phyloP scores from a whole-genome alignment of 495 filamentous ascomycete species.

The Hypoxylon fuscum region DNA sequence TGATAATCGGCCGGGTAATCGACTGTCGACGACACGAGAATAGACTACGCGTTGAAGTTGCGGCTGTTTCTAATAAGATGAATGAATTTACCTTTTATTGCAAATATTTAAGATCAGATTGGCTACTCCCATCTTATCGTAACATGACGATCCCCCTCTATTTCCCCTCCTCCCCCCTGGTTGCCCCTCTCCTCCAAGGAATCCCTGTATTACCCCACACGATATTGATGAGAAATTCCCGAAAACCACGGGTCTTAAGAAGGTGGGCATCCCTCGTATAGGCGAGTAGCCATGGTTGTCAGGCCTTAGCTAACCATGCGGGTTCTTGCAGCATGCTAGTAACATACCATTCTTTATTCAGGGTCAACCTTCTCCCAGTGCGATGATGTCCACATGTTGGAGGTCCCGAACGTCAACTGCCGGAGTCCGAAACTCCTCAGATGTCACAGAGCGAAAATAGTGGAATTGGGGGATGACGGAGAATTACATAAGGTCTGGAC shows the following conservation, averaged over 20 bases:
- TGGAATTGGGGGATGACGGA: constrained; percentile 23
- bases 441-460: constrained; percentile 1
- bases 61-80: no score
- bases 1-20: no score
- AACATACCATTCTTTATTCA: constrained; percentile 1
- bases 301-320: not conserved
- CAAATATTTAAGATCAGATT: constrained; percentile 25
- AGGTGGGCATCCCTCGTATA: not conserved
- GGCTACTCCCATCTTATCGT: constrained; percentile 9
- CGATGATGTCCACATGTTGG: constrained; percentile 2
- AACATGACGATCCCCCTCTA: constrained; percentile 2
- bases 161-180: not conserved
- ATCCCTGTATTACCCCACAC: constrained; percentile 19
- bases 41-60: no score
- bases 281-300: not conserved
- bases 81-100: constrained; percentile 15
- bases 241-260: not conserved
- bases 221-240: constrained; percentile 8
- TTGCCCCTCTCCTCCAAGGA: not conserved
- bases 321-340: not conserved
- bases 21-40: no score
- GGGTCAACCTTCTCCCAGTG: constrained; percentile 35
- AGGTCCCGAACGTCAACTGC: constrained; percentile 29
- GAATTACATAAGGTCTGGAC: constrained; percentile 33
- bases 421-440: constrained; percentile 25